Evolutionary conservation across 164 flowering plant species (phyloP).

Genomic region (Vitis amurensis): DNA sequence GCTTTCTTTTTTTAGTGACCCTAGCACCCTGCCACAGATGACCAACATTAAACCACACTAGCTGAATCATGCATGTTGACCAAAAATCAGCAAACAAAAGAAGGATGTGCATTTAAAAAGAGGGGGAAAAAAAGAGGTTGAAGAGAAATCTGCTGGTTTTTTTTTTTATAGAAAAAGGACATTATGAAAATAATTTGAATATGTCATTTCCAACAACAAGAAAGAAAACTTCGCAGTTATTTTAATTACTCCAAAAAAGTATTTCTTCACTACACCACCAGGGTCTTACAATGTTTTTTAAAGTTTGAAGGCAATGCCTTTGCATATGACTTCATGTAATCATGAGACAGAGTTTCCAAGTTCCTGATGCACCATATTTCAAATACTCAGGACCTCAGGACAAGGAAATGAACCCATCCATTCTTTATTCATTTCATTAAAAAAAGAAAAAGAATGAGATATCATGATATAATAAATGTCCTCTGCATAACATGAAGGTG

Average conservation of each 20-base stretch:
- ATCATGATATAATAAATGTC: not conserved
- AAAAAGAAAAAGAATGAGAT: not conserved
- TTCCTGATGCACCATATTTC: not conserved
- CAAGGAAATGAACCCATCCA: not conserved
- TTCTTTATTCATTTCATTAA: not conserved
- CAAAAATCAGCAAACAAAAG: conserved; percentile 5
- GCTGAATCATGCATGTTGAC: conserved; percentile 1
- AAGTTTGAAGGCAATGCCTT: no score
- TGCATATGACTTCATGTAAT: no score
- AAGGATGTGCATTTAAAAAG: not conserved
- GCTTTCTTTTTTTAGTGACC: conserved; percentile 41
- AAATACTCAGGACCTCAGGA: not conserved
- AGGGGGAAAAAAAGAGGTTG: not conserved
- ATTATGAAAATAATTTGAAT: not conserved
- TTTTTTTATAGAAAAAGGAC: not conserved
- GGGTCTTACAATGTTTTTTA: not conserved
- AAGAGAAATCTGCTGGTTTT: not conserved
- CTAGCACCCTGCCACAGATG: conserved; percentile 28
- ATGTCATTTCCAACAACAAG: not conserved
- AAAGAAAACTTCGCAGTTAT: not conserved
- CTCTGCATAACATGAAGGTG: not conserved
- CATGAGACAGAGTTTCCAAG: not conserved
- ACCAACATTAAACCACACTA: conserved; percentile 4
- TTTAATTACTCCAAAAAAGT: not conserved
- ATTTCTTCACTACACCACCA: not conserved